Evolutionary conservation across 2,329 filamentous ascomycete genomes (phyloP), one percentile per base, ranked within the genome.

Genomic region (Aspergillus awamori): DNA sequence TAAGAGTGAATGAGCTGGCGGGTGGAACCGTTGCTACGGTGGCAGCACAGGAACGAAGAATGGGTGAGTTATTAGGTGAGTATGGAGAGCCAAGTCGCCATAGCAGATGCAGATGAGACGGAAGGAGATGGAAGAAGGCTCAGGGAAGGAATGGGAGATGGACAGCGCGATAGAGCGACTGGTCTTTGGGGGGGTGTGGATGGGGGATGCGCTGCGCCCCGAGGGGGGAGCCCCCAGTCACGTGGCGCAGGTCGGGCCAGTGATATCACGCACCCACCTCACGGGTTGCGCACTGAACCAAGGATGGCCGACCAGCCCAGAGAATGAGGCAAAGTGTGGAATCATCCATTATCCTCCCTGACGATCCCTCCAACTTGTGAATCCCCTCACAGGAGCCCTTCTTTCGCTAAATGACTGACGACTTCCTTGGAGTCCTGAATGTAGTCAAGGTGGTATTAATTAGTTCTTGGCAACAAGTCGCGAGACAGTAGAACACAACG

Each of bases 241-340:
- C 77, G 77, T 79, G 77, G 64, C 30, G 58, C 33, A 24, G 59
- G 53, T 64, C 67, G 66, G 33, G 70, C 76, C 76, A 79, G 77
- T 79, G 74, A 78, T 70, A 77, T 71, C 67, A 69, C 71, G 65
- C 69, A 65, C 64, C 71, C 69, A 70, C 73, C 70, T 78, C 77
- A 79, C 77, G 75, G 65, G 67, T 64, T 64, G 52, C 55, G 65
- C 53, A 24, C 48, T 36, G 57, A 64, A 58, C 62, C 60, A 69
- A 57, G 60, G 59, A 64, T 56, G 41, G 39, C 39, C 20, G 26
- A 24, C 8, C 28, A 38, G 30, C 20, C 53, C 53, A 38, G 51
- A 53, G 22, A 45, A 45, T 45, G 41, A 45, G 47, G 47, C 47
- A 30, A 51, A 26, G 39, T 43, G 8, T 7, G 15, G 45, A 48